Base-by-base conservation (phyloP, 441 rosid species). In the Metrosideros polymorpha region DNA sequence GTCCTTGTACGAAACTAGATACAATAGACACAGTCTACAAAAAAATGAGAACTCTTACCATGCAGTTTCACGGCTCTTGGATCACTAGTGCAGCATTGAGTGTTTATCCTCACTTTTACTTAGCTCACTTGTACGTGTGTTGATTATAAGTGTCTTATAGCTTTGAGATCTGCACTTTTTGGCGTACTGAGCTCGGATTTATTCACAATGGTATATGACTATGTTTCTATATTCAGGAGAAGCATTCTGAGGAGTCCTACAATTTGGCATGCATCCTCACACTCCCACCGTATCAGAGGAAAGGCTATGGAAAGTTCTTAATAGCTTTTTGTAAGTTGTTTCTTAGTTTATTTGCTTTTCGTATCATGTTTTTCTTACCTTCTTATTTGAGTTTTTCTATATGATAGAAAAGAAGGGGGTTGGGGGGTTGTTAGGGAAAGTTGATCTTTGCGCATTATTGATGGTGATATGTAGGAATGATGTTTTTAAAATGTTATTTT, bases 201-300 rank as follows among this genome's bases (percentile, higher is more conserved):
- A 43, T 75, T 45, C 83, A 30, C 39, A 45, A 29, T 63, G 75
- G 25, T 29, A 61, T 27, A 4, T 45, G 45, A 7, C 22, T 57
- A 39, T 27, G 45, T 61, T 59, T 91, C 86, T 30, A 83, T 83
- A 85, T 92, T 89, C 96, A 98, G 99, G 99, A 98, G 91, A 98
- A 98, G 85, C 99, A 98, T 89, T 98, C 99, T 0, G 99, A 98
- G 91, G 99, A 98, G 90, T 93, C 99, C 22, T 98, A 95, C 92
- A 98, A 98, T 92, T 91, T 98, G 93, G 99, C 99, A 53, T 96
- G 99, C 89, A 98, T 98, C 87, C 99, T 96, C 82, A 98, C 99
- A 7, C 99, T 98, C 90, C 99, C 99, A 86, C 99, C 98, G 49
- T 98, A 98, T 89, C 99, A 98, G 89, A 96, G 99, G 91, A 98